phyloP scores from a whole-genome alignment of 2,329 filamentous ascomycete species.

The Aspergillus cejpii region DNA sequence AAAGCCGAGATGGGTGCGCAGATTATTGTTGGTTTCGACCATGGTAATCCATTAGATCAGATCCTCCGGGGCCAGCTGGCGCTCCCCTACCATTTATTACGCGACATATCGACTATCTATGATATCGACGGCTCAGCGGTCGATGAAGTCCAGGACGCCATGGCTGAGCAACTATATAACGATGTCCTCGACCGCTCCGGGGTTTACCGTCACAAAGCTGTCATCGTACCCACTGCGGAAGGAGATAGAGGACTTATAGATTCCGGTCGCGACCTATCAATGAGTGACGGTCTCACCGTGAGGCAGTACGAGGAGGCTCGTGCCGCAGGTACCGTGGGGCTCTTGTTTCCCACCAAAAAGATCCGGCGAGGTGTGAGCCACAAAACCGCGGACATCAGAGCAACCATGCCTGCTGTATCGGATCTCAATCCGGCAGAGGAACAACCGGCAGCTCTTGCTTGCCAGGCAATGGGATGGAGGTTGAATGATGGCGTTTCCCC shows the following conservation, averaged over 20 bases:
- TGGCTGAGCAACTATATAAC: slow-evolving; percentile 89
- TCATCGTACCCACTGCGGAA: slow-evolving; percentile 64
- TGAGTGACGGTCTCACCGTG: slow-evolving; percentile 65
- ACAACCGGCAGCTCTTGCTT: slow-evolving; percentile 68
- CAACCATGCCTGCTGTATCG: slow-evolving; percentile 43
- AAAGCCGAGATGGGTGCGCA: slow-evolving; percentile 97
- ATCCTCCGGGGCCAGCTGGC: slow-evolving; percentile 86
- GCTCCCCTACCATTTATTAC: slow-evolving; percentile 75
- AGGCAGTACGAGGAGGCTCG: slow-evolving; percentile 64
- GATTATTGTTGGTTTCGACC: slow-evolving; percentile 94
- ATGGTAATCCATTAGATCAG: slow-evolving; percentile 87
- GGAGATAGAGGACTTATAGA: slow-evolving; percentile 78
- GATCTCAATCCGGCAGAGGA: slow-evolving; percentile 61
- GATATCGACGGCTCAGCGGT: slow-evolving; percentile 61
- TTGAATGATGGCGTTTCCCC: slow-evolving; percentile 58
- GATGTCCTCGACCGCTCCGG: slow-evolving; percentile 89
- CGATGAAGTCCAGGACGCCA: slow-evolving; percentile 67
- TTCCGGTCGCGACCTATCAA: slow-evolving; percentile 68
- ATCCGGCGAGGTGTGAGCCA: slow-evolving; percentile 42
- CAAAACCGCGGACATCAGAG: slow-evolving; percentile 47
- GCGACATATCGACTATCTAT: slow-evolving; percentile 77
- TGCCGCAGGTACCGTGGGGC: slow-evolving; percentile 49
- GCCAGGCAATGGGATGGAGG: slow-evolving; percentile 74
- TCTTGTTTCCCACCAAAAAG: slow-evolving; percentile 39
- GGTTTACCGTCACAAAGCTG: slow-evolving; percentile 74